These are phyloP conservation scores for Ogataea philodendri DNA, from an alignment of 805 yeast genomes.

Conservation along the genomic window DNA sequence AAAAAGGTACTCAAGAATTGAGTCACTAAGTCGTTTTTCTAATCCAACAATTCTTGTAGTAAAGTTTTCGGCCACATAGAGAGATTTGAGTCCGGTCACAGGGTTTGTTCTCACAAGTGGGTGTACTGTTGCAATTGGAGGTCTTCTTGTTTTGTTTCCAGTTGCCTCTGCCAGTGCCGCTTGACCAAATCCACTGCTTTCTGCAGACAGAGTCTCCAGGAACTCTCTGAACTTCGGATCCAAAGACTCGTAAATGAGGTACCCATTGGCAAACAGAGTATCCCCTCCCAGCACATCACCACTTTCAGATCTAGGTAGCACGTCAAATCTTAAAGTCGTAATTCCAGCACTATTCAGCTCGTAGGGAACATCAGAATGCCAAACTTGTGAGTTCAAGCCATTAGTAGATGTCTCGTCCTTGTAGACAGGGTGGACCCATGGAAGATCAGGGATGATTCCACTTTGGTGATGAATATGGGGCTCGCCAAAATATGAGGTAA, in stretches of 20 bases:
- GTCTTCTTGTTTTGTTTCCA: conserved; percentile 42
- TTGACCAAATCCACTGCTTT: conserved; percentile 48
- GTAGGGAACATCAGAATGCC: conserved; percentile 73
- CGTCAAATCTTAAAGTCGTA: conserved; percentile 61
- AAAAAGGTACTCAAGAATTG: conserved; percentile 44
- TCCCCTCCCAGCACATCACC: conserved; percentile 54
- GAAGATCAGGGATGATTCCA: conserved; percentile 34
- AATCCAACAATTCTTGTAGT: conserved; percentile 51
- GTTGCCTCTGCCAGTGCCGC: conserved; percentile 45
- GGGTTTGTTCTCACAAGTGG: conserved; percentile 62
- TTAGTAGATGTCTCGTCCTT: conserved; percentile 34
- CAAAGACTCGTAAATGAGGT: conserved; percentile 63
- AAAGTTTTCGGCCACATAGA: conserved; percentile 48
- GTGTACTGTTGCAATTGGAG: conserved; percentile 51
- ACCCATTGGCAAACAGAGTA: conserved; percentile 63
- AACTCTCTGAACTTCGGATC: conserved; percentile 61
- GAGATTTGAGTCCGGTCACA: conserved; percentile 55
- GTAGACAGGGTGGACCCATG: conserved; percentile 37
- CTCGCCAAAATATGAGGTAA: conserved; percentile 43
- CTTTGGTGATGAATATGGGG: conserved; percentile 40
- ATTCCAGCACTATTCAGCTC: conserved; percentile 68
- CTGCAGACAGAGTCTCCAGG: conserved; percentile 61
- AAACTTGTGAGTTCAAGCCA: conserved; percentile 38
- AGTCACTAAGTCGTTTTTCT: conserved; percentile 43
- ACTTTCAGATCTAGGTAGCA: conserved; percentile 34